Base-by-base conservation (phyloP, 2,329 filamentous ascomycete species). In the Pseudocercospora cruenta region DNA sequence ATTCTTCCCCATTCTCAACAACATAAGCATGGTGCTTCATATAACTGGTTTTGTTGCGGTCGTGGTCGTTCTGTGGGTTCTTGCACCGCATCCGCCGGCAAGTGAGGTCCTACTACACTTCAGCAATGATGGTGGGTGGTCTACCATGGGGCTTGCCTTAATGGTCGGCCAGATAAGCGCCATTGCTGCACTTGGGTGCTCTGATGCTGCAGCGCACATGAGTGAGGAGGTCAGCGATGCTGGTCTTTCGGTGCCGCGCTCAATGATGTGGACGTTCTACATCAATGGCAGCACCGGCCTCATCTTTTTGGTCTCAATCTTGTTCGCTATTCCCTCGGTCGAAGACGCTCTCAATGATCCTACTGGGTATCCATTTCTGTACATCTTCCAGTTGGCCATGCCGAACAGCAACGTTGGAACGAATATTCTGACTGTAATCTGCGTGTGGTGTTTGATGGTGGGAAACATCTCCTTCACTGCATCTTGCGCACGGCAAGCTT, bases 91-190 rank as follows among this genome's bases (percentile, higher is more conserved):
- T 62, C 64, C 65, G 4, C 67, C 69, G 8, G 69, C 75, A n/a
- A 47, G 67, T 33, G 71, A 77, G 43, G 76, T 77, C 26, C 76
- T 76, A 39, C 36, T 71, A 0, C 58, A 72, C 47, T 72, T 75
- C 59, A 64, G 67, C 19, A 72, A 75, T 47, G 65, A 65, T 16
- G 70, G 72, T 7, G 74, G 74, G 9, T 77, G 72, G 71, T 57
- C 65, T 9, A 74, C 70, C 31, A 70, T 73, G 60, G 74, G 73
- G 3, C 63, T 74, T 16, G 71, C 71, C 4, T 71, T 72, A 51
- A 69, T 76, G 55, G 69, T 74, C 22, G 70, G 71, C 16, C 74
- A 76, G 62, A 73, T 76, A 53, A 68, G 62, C 26, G 68, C 67
- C 1, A 70, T 70, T 22, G 68, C 68, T 28, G 60, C 66, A 4